Conservation (phyloP, 306 rosid genomes). For the Vigna unguiculata region DNA sequence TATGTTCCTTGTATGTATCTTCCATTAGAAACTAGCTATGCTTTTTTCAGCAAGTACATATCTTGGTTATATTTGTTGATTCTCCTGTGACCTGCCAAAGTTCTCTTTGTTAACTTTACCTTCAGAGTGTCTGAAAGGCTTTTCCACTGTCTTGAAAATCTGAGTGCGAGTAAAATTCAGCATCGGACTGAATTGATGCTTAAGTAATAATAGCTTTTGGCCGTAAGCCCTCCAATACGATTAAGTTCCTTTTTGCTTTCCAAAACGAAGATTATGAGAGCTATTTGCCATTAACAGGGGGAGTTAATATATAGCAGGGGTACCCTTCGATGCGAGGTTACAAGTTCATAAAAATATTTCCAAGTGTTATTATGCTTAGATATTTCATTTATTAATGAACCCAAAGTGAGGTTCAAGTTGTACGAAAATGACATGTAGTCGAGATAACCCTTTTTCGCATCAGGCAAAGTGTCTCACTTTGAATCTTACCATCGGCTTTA, state of each 20-base stretch:
- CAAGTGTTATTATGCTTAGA: background rate
- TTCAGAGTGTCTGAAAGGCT: conserved; percentile 1
- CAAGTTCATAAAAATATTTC: too few relatives aligned
- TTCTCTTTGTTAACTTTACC: conserved; percentile 34
- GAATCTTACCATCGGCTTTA: background rate
- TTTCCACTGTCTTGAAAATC: conserved; percentile 32
- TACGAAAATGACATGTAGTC: background rate
- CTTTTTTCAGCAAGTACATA: conserved; percentile 8
- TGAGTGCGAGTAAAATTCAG: background rate
- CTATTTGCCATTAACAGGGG: background rate
- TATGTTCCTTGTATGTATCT: conserved; percentile 34
- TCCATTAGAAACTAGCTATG: conserved; percentile 35
- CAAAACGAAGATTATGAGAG: background rate
- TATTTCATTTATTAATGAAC: background rate
- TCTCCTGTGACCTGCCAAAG: conserved; percentile 34
- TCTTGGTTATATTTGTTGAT: conserved; percentile 38
- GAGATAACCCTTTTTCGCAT: conserved; percentile 14
- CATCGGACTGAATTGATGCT: background rate
- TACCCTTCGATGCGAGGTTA: too few relatives aligned
- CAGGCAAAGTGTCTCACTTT: conserved; percentile 12
- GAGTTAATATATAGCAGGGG: background rate
- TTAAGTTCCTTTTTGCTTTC: background rate
- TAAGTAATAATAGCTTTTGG: conserved; percentile 14
- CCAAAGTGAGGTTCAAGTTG: background rate
- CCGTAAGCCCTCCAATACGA: background rate